Base-by-base conservation (phyloP, 768 basidiomycete species). In the Filobasidium floriforme region DNA sequence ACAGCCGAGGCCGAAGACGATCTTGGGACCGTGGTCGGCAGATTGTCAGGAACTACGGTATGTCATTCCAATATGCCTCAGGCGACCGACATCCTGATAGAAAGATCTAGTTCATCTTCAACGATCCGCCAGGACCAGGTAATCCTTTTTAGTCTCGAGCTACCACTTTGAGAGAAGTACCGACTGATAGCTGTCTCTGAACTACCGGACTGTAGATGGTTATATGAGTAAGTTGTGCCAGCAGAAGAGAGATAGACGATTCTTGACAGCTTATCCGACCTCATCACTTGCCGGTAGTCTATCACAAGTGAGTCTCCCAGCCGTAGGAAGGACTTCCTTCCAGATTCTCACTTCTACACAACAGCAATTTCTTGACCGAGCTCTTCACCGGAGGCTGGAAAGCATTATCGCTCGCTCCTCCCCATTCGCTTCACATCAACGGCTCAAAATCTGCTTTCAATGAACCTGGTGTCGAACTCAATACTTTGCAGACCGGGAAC, bases 121-220 rank as follows among this genome's bases (percentile, higher is more conserved):
- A 67, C 37, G 66, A 67, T 37, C 66, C 61, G 14, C 66, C 61
- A 12, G 66, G 66, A 12, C 51, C 40, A 55, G 51, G 62, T 63
- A 49, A 55, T 15, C 2, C 12, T 49, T 22, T 22, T 12, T 14
- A 18, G 29, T 26, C 22, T n/a, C 7, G 37, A 29, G 18, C 26
- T n/a, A 18, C 19, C 18, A 32, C 4, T 44, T 7, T 44, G 28
- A 2, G 59, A 12, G 11, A 1, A 2, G 11, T 60, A 26, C 7
- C 22, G 37, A n/a, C n/a, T 26, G 26, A 40, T 41, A n/a, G 15
- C 6, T 40, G 32, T 60, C 2, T 43, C 41, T 60, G 15, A 19
- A 1, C 32, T 5, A 6, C 26, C 18, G n/a, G 22, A 28, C 22
- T 19, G n/a, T 29, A 40, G 64, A 59, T 19, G 54, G 44, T 9